Evolutionary conservation across 2,329 filamentous ascomycete genomes (phyloP).

Genomic region (Kalmusia sp.): DNA sequence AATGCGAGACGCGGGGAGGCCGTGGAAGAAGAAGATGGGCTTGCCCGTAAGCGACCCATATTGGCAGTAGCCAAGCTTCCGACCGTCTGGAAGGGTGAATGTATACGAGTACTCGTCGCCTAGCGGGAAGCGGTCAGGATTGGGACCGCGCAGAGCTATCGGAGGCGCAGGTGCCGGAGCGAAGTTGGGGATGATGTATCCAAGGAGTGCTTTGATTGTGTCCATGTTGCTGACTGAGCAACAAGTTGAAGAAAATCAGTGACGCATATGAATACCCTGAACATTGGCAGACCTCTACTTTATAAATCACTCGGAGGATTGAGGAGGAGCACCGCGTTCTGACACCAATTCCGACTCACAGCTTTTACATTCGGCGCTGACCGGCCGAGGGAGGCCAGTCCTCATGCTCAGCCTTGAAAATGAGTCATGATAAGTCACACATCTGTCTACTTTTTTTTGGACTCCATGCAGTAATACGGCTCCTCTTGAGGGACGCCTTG

Average conservation of each 20-base stretch:
- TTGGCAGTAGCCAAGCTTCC: slow-evolving; percentile 45
- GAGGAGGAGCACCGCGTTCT: neutral
- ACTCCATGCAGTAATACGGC: neutral
- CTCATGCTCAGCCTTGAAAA: neutral
- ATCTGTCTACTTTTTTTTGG: neutral
- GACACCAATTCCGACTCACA: neutral
- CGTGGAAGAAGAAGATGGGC: slow-evolving; percentile 38
- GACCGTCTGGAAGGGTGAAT: slow-evolving; percentile 42
- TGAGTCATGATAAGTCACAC: neutral
- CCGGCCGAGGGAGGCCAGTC: neutral
- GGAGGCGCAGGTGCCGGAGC: neutral
- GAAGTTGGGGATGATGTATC: neutral
- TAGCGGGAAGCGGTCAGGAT: slow-evolving; percentile 19
- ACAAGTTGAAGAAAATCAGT: neutral
- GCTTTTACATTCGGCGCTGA: neutral
- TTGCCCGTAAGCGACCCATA: slow-evolving; percentile 36
- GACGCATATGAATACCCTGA: too few species aligned
- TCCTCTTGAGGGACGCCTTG: neutral
- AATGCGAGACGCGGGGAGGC: slow-evolving; percentile 37
- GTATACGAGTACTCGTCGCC: slow-evolving; percentile 37
- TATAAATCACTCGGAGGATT: neutral
- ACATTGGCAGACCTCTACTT: neutral
- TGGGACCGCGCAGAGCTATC: neutral
- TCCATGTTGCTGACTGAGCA: neutral
- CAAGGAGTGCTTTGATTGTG: neutral